phyloP scores from a whole-genome alignment of 768 basidiomycete species.

The Mycena belliarum region DNA sequence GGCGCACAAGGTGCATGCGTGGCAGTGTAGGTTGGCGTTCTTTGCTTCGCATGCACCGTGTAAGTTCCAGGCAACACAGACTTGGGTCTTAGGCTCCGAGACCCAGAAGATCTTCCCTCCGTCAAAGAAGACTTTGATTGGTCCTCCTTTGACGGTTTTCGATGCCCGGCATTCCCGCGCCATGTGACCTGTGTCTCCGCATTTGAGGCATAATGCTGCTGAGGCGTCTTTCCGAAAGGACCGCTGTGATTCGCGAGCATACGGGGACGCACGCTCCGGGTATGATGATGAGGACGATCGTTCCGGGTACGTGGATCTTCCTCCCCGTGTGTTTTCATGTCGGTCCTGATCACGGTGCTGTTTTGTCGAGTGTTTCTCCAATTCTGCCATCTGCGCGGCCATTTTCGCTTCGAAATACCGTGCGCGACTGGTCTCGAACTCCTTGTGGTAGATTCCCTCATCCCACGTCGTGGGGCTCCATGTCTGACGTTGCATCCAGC shows the following conservation, averaged over 20 bases:
- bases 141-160: slow-evolving; percentile 2
- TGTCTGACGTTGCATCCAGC: not conserved
- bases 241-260: not conserved
- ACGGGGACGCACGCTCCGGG: not conserved
- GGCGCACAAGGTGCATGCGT: slow-evolving; percentile 30
- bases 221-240: slow-evolving; percentile 2
- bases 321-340: not conserved
- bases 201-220: not conserved
- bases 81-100: slow-evolving; percentile 1
- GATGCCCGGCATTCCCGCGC: slow-evolving; percentile 1
- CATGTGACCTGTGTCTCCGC: slow-evolving; percentile 4
- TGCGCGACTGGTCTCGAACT: not conserved
- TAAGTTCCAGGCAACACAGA: slow-evolving; percentile 5
- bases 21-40: slow-evolving; percentile 11
- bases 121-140: slow-evolving; percentile 4
- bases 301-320: not conserved
- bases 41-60: not conserved
- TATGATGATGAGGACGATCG: not conserved
- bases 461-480: not conserved
- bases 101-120: slow-evolving; percentile 5
- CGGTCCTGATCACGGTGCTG: not conserved
- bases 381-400: not conserved
- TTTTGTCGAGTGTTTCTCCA: not conserved
- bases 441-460: not conserved
- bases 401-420: not conserved